Conservation (phyloP, 305 asterid species). For the Fraxinus platypoda region DNA sequence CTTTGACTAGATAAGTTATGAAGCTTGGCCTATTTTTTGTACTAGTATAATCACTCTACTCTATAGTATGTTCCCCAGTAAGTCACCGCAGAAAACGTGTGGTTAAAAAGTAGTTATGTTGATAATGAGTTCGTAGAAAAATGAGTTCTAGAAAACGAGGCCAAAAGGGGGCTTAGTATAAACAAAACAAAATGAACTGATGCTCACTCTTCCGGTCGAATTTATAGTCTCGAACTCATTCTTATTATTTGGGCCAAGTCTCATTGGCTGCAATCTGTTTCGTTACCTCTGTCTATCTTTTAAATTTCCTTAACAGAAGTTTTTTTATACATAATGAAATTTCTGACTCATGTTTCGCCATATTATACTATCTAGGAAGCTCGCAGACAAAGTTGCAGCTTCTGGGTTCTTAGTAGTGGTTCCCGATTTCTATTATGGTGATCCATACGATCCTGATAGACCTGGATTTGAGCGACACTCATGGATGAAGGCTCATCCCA, state of each 20-base stretch:
- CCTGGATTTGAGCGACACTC: conserved; percentile 18
- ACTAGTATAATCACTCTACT: not conserved
- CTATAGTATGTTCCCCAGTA: no score
- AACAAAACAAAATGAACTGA: not conserved
- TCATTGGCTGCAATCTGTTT: not conserved
- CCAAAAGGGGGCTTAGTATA: no score
- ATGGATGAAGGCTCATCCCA: conserved; percentile 38
- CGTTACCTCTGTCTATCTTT: conserved; percentile 22
- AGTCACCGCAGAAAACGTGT: no score
- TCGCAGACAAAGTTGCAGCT: conserved; percentile 60
- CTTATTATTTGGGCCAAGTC: not conserved
- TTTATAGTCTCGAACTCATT: not conserved
- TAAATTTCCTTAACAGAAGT: not conserved
- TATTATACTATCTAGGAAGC: conserved; percentile 36
- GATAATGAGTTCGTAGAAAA: not conserved
- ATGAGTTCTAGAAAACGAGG: no score
- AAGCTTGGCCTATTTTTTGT: not conserved
- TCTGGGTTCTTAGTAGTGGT: conserved; percentile 49
- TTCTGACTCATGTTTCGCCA: not conserved
- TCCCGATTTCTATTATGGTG: conserved; percentile 65
- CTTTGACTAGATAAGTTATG: not conserved
- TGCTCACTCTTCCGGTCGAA: not conserved
- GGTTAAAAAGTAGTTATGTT: not conserved
- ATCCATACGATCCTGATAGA: conserved; percentile 35
- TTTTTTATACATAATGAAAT: not conserved